phyloP scores from a whole-genome alignment of 2,329 filamentous ascomycete genomes.

The Triangularia verruculosa region DNA sequence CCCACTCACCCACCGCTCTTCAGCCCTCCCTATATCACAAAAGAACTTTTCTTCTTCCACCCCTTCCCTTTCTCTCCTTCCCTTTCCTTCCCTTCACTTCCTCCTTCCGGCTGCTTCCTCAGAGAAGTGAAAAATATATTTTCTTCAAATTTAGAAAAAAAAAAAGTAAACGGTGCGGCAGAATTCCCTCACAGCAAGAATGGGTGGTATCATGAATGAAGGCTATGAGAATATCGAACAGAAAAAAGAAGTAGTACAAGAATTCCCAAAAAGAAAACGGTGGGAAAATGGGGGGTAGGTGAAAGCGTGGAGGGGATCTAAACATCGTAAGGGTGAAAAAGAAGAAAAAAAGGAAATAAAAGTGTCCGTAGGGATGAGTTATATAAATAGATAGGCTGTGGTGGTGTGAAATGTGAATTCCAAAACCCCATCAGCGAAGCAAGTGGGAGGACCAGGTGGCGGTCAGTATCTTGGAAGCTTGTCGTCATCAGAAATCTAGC shows the following conservation, averaged over 20 bases:
- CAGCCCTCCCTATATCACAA: neutral
- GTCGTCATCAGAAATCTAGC: conserved; percentile 18
- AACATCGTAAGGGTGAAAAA: neutral
- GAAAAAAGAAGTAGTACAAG: neutral
- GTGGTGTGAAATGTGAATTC: neutral
- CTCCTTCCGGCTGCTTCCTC: neutral
- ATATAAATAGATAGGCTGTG: conserved; percentile 3
- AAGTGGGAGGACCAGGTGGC: neutral
- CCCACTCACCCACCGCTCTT: too few relatives aligned
- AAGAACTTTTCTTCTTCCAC: neutral
- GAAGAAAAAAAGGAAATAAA: neutral
- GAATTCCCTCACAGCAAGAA: neutral
- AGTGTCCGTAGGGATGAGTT: neutral
- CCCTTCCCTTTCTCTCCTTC: neutral
- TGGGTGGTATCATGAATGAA: conserved; percentile 13
- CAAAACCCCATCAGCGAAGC: neutral
- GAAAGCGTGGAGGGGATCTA: neutral
- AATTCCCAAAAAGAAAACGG: neutral
- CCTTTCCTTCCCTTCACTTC: too few relatives aligned
- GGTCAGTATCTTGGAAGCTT: neutral
- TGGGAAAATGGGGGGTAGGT: neutral
- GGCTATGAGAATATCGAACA: conserved; percentile 7
- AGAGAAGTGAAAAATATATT: neutral
- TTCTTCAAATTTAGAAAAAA: too few relatives aligned
- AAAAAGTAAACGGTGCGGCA: neutral